phyloP scores from a whole-genome alignment of 768 basidiomycete species.

The Rhizopogon rudus region DNA sequence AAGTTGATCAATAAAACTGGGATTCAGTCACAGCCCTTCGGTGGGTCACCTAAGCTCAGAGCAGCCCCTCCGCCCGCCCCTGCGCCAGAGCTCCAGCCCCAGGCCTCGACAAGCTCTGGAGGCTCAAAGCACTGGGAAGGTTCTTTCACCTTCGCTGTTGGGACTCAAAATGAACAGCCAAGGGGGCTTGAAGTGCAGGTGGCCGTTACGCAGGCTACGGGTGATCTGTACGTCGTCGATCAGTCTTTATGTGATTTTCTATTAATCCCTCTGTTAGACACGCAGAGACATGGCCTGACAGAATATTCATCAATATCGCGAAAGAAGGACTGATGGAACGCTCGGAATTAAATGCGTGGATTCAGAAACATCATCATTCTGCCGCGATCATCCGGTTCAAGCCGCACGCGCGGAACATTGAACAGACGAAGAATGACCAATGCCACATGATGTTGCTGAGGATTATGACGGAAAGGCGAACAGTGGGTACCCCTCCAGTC shows the following conservation, averaged over 20 bases:
- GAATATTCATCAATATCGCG: slow-evolving; percentile 36
- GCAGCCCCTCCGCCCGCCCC: background rate
- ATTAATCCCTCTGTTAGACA: slow-evolving; percentile 31
- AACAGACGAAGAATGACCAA: slow-evolving; percentile 36
- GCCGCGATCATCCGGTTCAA: slow-evolving; percentile 39
- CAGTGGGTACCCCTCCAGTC: slow-evolving; percentile 34
- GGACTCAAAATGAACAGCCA: slow-evolving; percentile 28
- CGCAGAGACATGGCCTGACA: slow-evolving; percentile 48
- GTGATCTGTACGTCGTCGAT: slow-evolving; percentile 29
- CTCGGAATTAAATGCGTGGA: slow-evolving; percentile 42
- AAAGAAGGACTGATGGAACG: slow-evolving; percentile 36
- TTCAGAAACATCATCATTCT: slow-evolving; percentile 30
- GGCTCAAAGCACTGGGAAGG: slow-evolving; percentile 40
- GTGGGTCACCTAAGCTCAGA: slow-evolving; percentile 10
- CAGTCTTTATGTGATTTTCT: background rate
- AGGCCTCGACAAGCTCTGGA: background rate
- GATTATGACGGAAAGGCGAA: slow-evolving; percentile 36
- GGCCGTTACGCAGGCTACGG: slow-evolving; percentile 19
- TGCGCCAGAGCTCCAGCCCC: background rate
- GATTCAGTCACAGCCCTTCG: slow-evolving; percentile 17
- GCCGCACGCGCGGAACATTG: slow-evolving; percentile 25
- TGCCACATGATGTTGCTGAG: slow-evolving; percentile 37
- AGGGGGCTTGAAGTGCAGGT: slow-evolving; percentile 27
- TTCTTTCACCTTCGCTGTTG: slow-evolving; percentile 36
- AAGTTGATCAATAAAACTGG: slow-evolving; percentile 44